phyloP scores from a whole-genome alignment of 345 rosid species.

The Boechera divaricarpa region DNA sequence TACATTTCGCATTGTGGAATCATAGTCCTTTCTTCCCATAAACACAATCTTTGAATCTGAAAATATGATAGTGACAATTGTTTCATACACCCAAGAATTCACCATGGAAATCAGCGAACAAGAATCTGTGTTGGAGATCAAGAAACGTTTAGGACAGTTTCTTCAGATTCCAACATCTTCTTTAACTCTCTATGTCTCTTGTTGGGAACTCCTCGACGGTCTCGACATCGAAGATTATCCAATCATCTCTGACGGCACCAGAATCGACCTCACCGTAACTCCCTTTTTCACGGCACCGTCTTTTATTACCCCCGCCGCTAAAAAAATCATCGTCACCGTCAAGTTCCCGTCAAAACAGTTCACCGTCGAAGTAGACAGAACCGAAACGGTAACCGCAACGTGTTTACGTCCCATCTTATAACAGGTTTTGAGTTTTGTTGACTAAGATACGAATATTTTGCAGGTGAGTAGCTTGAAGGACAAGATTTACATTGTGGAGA shows the following conservation, averaged over 20 bases:
- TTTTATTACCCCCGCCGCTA: conserved; percentile 18
- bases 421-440: conserved; percentile 16
- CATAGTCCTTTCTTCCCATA: neutral
- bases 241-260: conserved; percentile 67
- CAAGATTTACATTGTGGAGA: conserved; percentile 72
- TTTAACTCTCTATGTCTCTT: conserved; percentile 64
- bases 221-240: conserved; percentile 95
- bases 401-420: neutral
- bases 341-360: conserved; percentile 63
- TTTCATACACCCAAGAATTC: conserved; percentile 55
- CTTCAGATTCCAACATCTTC: conserved; percentile 59
- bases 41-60: neutral
- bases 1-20: conserved; percentile 14
- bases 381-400: conserved; percentile 61
- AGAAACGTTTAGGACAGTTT: conserved; percentile 56
- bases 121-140: conserved; percentile 70
- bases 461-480: conserved; percentile 73
- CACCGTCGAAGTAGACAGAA: conserved; percentile 61
- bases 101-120: conserved; percentile 58
- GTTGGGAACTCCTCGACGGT: conserved; percentile 86
- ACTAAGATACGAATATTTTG: conserved; percentile 5
- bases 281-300: conserved; percentile 32
- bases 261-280: conserved; percentile 64
- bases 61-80: conserved; percentile 59
- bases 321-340: conserved; percentile 50